A percentile compares a stretch with the other conserved stretches of the same genome.
These are phyloP conservation scores for Raphanus hybrid DNA, from an alignment of 441 rosid species.

Conservation along the genomic window DNA sequence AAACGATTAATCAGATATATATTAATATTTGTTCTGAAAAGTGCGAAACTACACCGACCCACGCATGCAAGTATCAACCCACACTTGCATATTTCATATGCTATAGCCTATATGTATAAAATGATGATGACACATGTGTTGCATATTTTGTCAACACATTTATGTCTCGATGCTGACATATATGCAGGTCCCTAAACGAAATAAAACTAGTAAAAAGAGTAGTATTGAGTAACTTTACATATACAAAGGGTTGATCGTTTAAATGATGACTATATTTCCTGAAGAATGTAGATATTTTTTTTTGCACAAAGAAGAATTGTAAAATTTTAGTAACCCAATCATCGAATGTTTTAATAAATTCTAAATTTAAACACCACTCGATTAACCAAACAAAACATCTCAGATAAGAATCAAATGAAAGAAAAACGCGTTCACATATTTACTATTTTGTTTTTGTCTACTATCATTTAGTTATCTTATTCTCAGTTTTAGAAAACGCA, in stretches of 20 bases:
- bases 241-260: background rate
- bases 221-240: background rate
- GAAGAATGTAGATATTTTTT: background rate
- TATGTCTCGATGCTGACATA: slow-evolving; percentile 14
- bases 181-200: background rate
- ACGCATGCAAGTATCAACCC: slow-evolving; percentile 24
- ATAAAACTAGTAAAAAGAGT: background rate
- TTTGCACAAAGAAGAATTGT: background rate
- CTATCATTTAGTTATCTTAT: background rate
- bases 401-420: background rate
- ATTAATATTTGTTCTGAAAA: background rate
- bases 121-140: slow-evolving; percentile 15
- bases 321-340: background rate
- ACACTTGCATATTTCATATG: slow-evolving; percentile 24
- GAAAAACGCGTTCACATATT: background rate
- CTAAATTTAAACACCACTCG: background rate
- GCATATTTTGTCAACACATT: background rate
- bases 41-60: slow-evolving; percentile 26
- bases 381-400: background rate
- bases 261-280: background rate
- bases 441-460: background rate
- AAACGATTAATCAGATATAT: background rate
- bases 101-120: background rate
- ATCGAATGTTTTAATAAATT: background rate
- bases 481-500: background rate